Evolutionary conservation across 1,139 yeast genomes (phyloP), one percentile per base, ranked within the genome.

Genomic region (Suhomyces wounanorum): DNA sequence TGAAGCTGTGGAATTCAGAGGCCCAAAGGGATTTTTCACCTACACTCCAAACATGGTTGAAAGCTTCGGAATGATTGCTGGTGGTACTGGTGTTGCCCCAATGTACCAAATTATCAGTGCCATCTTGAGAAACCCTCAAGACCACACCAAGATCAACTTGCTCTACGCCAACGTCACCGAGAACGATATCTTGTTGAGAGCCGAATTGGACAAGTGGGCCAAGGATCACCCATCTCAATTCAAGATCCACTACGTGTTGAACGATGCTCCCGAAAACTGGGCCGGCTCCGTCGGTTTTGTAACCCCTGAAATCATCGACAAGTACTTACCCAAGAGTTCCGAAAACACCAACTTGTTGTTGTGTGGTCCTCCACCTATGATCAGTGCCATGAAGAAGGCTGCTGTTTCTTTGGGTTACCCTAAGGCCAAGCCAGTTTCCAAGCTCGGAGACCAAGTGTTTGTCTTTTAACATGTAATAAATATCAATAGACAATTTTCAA

Each of bases 311-410:
- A 79, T 88, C 61, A 77, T 94, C 68, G 77, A 81, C 61, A 75
- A 80, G 53, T 74, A 81, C 59, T 78, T 89, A 62, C 96, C 96
- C 44, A 74, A 79, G 52, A 83, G 91, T 38, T 65, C 82, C 36
- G 74, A 73, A 49, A 85, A 85, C 59, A 77, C 81, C 56, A 91
- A 89, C 78, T 73, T 94, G 56, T 82, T 94, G 63, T 72, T 94
- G 52, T 95, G 99, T 71, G 97, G 99, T 30, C 99, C 99, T 52
- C 97, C 97, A 55, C 89, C 89, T 50, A 86, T 89, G 94, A 83
- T 84, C 47, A 77, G 85, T 47, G 84, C 89, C 50, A 78, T 86
- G 65, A 92, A 91, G 78, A 91, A 87, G 77, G 89, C 88, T 48
- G 91, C 96, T 37, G 80, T 79, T 47, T 74, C 77, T 21, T 79